Base-by-base conservation (phyloP, 2,329 filamentous ascomycete species). In the Byssothecium circinans region DNA sequence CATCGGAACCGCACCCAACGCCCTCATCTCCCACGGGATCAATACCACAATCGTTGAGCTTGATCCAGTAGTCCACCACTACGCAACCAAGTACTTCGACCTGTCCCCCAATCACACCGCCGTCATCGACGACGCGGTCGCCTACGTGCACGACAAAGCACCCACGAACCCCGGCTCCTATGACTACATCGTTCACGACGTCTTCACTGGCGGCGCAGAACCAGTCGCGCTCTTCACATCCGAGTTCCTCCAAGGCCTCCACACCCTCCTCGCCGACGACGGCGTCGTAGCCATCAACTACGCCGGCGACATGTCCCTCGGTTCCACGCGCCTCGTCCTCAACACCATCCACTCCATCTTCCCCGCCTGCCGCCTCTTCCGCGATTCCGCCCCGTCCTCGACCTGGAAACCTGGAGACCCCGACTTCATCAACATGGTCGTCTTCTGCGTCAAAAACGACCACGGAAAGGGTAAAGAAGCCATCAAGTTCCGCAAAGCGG, bases 211-310 rank as follows among this genome's bases (percentile, higher is more conserved):
- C 19, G 94, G 94, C 43, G 91, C 91, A 0, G 94, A 97, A 69
- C 94, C 94, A 0, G 83, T 91, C 2, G 78, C 85, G 7, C 82
- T 99, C 7, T 99, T 99, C 72, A 97, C 91, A 0, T 70, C 85
- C 4, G 87, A 94, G 59, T 97, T 99, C 62, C 74, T 99, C 35
- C 72, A 81, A 43, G 83, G 86, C 4, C 77, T 99, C 1, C 75
- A 82, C 55, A 69, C 79, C 4, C 79, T 97, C 6, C 78, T 99
- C 37, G 88, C 84, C 54, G 82, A 86, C 0, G 81, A 89, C 42
- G 94, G 94, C 34, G 86, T 89, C 12, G 86, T 96, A 61, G 92
- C 91, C 5, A 94, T 99, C 69, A 99, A 97, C 75, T 99, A 96
- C 69, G 94, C 94, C 4, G 94, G 91, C 42, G 91, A 97, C 69